Conservation (phyloP, 2,329 filamentous ascomycete species). For the Penicillium sp. region DNA sequence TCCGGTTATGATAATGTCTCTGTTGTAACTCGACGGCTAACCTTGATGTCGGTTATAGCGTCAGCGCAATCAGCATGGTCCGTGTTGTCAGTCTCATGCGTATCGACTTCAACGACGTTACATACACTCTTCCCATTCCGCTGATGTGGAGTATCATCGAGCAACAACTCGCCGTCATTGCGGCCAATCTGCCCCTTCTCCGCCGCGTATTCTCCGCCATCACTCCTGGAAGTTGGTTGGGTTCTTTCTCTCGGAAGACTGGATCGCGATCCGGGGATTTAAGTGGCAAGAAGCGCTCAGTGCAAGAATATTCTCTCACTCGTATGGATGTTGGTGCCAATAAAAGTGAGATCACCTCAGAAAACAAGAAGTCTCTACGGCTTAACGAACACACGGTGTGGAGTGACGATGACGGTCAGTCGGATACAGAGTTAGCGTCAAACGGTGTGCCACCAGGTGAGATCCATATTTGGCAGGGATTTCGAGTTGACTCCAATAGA, state of each 20-base stretch:
- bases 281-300: background rate
- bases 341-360: background rate
- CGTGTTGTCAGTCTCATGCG: slow-evolving; percentile 15
- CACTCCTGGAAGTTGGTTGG: background rate
- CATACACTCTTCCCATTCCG: slow-evolving; percentile 15
- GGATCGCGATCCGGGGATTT: background rate
- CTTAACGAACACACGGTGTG: background rate
- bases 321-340: background rate
- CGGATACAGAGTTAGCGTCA: background rate
- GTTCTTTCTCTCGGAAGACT: background rate
- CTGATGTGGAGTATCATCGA: slow-evolving; percentile 23
- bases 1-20: too few species aligned
- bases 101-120: slow-evolving; percentile 17
- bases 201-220: background rate
- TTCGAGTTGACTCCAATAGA: background rate
- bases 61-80: slow-evolving; percentile 21
- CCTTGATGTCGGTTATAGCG: slow-evolving; percentile 1
- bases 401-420: background rate
- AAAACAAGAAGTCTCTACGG: background rate
- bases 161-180: slow-evolving; percentile 16
- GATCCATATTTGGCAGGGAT: background rate
- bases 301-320: background rate
- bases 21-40: background rate
- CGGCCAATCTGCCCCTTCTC: slow-evolving; percentile 15
- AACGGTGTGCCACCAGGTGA: background rate